Evolutionary conservation across 129 eudicot species (phyloP).

Genomic region (Flaveria ramosissima): DNA sequence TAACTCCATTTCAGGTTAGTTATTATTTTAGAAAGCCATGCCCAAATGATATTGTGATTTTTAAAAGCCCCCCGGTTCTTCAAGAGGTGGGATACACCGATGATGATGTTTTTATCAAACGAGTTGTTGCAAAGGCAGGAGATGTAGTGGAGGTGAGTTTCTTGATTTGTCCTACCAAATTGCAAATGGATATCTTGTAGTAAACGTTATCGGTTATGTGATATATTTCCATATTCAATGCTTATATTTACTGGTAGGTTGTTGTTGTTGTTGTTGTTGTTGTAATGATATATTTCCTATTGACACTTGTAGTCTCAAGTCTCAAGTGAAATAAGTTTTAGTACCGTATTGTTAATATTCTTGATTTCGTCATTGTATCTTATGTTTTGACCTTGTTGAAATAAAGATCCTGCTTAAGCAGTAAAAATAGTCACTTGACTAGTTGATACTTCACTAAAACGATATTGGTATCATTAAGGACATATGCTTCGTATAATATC

Average conservation of each 20-base stretch:
- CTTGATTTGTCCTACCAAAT: not conserved
- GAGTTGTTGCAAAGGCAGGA: constrained; percentile 89
- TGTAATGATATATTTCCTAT: too few species aligned
- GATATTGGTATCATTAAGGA: too few species aligned
- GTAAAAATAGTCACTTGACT: too few species aligned
- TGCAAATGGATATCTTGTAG: not conserved
- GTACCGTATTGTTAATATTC: too few species aligned
- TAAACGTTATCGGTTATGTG: not conserved
- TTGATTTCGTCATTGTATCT: too few species aligned
- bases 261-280: too few species aligned
- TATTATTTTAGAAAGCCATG: constrained; percentile 95
- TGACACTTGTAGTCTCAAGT: not conserved
- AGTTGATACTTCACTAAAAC: too few species aligned
- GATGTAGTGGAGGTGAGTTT: constrained; percentile 82
- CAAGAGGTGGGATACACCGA: constrained; percentile 95
- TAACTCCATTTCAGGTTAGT: constrained; percentile 59
- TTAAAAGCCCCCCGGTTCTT: constrained; percentile 93
- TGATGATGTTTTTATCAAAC: constrained; percentile 90
- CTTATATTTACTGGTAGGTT: too few species aligned
- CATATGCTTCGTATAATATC: not conserved
- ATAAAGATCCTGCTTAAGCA: too few species aligned
- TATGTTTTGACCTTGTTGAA: too few species aligned
- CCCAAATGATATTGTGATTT: constrained; percentile 89
- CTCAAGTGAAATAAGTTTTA: too few species aligned
- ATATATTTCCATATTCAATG: not conserved